Conservation (phyloP, 345 rosid species). For the Stellera chamaejasme region DNA sequence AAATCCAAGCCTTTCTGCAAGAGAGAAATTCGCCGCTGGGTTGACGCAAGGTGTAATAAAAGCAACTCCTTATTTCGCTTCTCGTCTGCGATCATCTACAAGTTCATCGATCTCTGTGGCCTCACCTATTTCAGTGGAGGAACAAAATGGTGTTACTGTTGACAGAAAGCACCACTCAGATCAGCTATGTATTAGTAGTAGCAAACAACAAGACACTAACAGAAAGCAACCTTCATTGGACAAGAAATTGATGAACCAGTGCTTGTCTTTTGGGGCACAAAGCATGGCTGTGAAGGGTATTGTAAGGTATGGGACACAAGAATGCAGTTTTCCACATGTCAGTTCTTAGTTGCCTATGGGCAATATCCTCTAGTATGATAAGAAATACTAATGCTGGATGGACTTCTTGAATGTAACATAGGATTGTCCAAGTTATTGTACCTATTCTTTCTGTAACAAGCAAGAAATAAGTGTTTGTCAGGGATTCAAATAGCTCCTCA, state of each 20-base stretch:
- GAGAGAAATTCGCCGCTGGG: conserved; percentile 51
- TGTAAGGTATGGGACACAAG: conserved; percentile 13
- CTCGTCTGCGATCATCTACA: conserved; percentile 29
- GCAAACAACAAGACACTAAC: conserved; percentile 8
- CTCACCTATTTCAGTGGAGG: conserved; percentile 28
- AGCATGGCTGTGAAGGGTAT: conserved; percentile 45
- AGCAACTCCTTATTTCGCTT: conserved; percentile 33
- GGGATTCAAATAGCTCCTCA: too few relatives aligned
- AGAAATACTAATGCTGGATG: too few relatives aligned
- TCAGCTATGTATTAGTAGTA: conserved; percentile 7
- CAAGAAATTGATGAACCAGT: conserved; percentile 53
- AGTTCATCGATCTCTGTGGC: conserved; percentile 27
- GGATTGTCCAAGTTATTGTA: too few relatives aligned
- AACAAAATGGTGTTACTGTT: conserved; percentile 14
- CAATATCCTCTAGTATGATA: too few relatives aligned
- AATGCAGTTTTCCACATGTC: conserved; percentile 31
- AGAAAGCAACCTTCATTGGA: conserved; percentile 34
- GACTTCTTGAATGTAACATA: too few relatives aligned
- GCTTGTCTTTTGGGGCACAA: conserved; percentile 59
- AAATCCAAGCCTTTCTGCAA: conserved; percentile 70
- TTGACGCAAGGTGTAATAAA: conserved; percentile 72
- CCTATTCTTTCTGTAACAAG: too few relatives aligned
- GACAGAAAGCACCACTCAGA: conserved; percentile 7
- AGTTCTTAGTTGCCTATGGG: conserved; percentile 36
- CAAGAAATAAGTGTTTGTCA: too few relatives aligned